Base-by-base conservation (phyloP, 2,329 filamentous ascomycete genomes). In the Daldinia eschscholtzii region DNA sequence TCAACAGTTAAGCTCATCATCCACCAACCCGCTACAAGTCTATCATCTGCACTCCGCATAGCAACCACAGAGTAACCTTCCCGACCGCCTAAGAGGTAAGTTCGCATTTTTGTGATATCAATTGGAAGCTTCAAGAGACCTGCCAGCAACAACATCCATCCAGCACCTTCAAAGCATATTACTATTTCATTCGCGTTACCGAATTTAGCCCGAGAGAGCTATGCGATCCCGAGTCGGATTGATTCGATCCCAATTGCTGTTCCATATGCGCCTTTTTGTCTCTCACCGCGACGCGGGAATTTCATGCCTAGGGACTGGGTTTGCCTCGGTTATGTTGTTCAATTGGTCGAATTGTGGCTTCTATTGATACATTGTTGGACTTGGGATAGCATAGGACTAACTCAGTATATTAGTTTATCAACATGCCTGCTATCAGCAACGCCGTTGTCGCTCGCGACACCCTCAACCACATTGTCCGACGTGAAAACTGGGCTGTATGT, bases 381-480 rank as follows among this genome's bases (percentile, higher is more conserved):
- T 48, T 35, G 18, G 20, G 35, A 60, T 18, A 61, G 50, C 68
- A 30, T 64, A 50, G 71, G 67, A 55, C 64, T 69, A 58, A 61
- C 53, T 35, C 33, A 10, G 33, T 35, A 39, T 41, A 61, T 3
- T 57, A 77, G 74, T 69, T 30, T 12, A 53, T 57, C 74, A 77
- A 70, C 61, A 79, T 79, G 78, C 75, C 78, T 73, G 76, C 77
- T 63, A 77, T 79, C 58, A 78, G 74, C 74, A 77, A 73, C 62
- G 75, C 76, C 68, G 50, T 79, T 66, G 72, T 78, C 74, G 76
- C 77, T 71, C 77, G 77, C 75, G 77, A 79, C 70, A 70, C 70
- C 68, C 58, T 77, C 56, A 73, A 72, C 73, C 70, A 72, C 60
- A 74, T 79, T 61, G 73, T 72, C 62, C 74, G 72, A 57, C 78